A percentile compares a stretch with the other conserved stretches of the same genome.
These are phyloP conservation scores for Phytopythium sindhum DNA, from an alignment of 352 stramenopile genomes.

Conservation along the genomic window DNA sequence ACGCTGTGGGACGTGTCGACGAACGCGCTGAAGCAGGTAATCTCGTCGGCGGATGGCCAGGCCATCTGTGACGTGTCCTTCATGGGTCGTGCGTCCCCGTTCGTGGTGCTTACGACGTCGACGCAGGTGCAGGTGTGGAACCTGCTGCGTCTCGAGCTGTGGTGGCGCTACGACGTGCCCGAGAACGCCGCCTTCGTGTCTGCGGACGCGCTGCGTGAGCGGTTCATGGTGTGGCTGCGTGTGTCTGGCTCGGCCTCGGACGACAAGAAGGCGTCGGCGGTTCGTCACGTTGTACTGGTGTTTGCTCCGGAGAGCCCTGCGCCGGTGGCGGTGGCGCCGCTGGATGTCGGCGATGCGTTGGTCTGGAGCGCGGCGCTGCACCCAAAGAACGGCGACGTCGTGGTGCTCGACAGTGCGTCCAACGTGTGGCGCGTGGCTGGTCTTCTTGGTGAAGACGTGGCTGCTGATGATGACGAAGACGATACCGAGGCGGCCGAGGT, in stretches of 20 bases:
- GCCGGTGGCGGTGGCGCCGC: constrained; percentile 39
- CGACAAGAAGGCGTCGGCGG: background rate
- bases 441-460: constrained; percentile 20
- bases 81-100: constrained; percentile 50
- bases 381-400: constrained; percentile 49
- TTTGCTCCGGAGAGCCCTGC: constrained; percentile 51
- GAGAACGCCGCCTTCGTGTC: constrained; percentile 25
- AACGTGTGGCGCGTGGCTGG: constrained; percentile 63
- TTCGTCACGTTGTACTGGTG: constrained; percentile 42
- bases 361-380: constrained; percentile 64
- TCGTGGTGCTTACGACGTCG: constrained; percentile 54
- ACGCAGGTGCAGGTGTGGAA: constrained; percentile 75
- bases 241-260: constrained; percentile 1
- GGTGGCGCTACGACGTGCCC: constrained; percentile 69
- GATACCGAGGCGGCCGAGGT: constrained; percentile 18
- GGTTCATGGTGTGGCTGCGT: constrained; percentile 50
- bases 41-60: constrained; percentile 57
- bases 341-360: constrained; percentile 21
- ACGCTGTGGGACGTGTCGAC: constrained; percentile 84
- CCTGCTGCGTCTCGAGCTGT: constrained; percentile 57
- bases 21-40: constrained; percentile 71
- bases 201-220: constrained; percentile 31
- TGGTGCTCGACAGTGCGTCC: constrained; percentile 49
- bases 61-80: constrained; percentile 61
- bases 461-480: constrained; percentile 20